Conservation (phyloP, 306 rosid genomes). For the Cicer arietinum region DNA sequence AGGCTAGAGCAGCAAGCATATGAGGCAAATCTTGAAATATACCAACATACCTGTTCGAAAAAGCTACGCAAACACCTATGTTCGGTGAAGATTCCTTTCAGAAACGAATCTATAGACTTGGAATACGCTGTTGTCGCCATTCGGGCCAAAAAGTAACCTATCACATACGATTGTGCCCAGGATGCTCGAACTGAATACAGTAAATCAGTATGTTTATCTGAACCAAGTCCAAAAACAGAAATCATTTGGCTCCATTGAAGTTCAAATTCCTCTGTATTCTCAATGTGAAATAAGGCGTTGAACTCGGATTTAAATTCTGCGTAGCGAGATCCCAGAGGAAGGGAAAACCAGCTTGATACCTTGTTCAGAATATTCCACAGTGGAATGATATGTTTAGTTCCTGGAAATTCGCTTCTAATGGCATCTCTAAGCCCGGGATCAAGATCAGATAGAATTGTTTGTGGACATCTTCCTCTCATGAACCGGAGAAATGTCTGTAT, state of each 20-base stretch:
- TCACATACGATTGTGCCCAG: constrained; percentile 76
- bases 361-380: constrained; percentile 67
- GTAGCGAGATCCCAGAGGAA: constrained; percentile 76
- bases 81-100: constrained; percentile 68
- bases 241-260: constrained; percentile 86
- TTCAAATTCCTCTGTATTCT: constrained; percentile 81
- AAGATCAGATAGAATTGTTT: constrained; percentile 81
- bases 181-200: constrained; percentile 66
- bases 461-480: constrained; percentile 94
- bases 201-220: constrained; percentile 73
- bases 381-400: constrained; percentile 74
- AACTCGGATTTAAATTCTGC: constrained; percentile 82
- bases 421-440: constrained; percentile 85
- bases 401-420: constrained; percentile 67
- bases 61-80: constrained; percentile 84
- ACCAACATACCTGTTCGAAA: constrained; percentile 76
- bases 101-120: constrained; percentile 66
- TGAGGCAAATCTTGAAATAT: not conserved
- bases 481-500: constrained; percentile 78
- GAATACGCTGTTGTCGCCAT: constrained; percentile 69
- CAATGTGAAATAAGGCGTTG: constrained; percentile 68
- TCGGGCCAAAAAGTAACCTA: constrained; percentile 81
- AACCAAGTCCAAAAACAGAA: constrained; percentile 67
- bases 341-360: constrained; percentile 83
- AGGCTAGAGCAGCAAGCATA: constrained; percentile 8